phyloP scores from a whole-genome alignment of 768 basidiomycete species.

The Rhodotorula diobovata region DNA sequence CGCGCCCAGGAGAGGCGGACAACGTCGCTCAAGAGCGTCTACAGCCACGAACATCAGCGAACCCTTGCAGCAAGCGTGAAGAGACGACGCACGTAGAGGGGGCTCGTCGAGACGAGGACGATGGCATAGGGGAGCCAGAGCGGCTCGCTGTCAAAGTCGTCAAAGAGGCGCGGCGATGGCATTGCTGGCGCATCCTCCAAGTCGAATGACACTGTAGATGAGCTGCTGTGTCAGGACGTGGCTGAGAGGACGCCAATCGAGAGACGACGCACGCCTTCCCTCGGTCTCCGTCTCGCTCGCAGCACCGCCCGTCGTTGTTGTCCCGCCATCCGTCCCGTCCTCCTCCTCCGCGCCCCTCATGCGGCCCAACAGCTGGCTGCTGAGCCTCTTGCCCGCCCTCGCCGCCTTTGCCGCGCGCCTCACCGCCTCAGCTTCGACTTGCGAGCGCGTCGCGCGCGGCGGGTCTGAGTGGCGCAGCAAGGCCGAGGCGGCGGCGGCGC shows the following conservation, averaged over 20 bases:
- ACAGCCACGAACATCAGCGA: no score
- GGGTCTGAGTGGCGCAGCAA: slow-evolving; percentile 50
- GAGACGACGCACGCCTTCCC: slow-evolving; percentile 47
- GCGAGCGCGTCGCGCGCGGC: neutral
- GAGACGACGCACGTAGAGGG: slow-evolving; percentile 6
- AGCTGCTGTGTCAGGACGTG: neutral
- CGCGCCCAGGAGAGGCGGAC: slow-evolving; percentile 93
- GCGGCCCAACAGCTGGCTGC: slow-evolving; percentile 48
- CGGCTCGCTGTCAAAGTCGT: neutral
- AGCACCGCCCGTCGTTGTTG: slow-evolving; percentile 63
- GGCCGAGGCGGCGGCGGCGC: slow-evolving; percentile 72
- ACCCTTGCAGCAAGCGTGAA: neutral
- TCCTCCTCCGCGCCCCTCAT: slow-evolving; percentile 15
- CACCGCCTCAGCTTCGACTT: slow-evolving; percentile 16
- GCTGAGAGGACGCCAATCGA: neutral
- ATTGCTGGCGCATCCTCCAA: neutral
- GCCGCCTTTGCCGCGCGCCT: slow-evolving; percentile 33
- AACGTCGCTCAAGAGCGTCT: slow-evolving; percentile 86
- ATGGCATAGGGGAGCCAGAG: slow-evolving; percentile 94
- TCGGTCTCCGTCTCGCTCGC: slow-evolving; percentile 52
- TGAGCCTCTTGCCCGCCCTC: slow-evolving; percentile 46
- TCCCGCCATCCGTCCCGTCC: slow-evolving; percentile 49
- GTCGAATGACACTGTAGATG: neutral
- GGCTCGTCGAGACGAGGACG: slow-evolving; percentile 49
- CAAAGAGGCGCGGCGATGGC: neutral